phyloP scores from a whole-genome alignment of 768 basidiomycete genomes.

The Neoboletus brunneissimus region DNA sequence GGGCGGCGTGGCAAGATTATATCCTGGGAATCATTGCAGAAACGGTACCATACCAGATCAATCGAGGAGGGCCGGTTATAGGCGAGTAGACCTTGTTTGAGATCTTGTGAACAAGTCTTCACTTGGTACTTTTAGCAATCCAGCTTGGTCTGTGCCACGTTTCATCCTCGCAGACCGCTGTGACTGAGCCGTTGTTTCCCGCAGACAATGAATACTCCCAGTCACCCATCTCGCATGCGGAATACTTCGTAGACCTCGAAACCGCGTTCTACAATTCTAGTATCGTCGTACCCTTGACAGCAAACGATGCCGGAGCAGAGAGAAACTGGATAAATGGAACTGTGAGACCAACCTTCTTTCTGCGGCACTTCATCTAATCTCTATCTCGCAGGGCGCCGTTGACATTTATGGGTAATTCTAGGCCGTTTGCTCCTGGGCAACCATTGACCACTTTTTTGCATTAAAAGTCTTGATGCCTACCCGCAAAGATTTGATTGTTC shows the following conservation, averaged over 20 bases:
- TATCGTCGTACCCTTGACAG: conserved; percentile 70
- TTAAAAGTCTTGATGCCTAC: conserved; percentile 58
- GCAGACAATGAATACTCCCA: conserved; percentile 77
- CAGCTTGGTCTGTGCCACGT: conserved; percentile 46
- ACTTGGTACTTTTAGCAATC: conserved; percentile 38
- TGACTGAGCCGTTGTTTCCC: not conserved
- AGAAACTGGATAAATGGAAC: conserved; percentile 70
- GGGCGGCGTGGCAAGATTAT: conserved; percentile 68
- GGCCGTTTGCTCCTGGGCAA: not conserved
- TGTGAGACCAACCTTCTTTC: conserved; percentile 33
- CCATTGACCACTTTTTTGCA: not conserved
- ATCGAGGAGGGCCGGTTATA: conserved; percentile 70
- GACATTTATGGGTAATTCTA: conserved; percentile 59
- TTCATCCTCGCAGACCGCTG: not conserved
- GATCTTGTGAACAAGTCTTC: not conserved
- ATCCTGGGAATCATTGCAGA: conserved; percentile 61
- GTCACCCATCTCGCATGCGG: conserved; percentile 37
- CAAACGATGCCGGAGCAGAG: conserved; percentile 63
- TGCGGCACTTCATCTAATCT: conserved; percentile 1
- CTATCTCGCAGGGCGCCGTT: conserved; percentile 53
- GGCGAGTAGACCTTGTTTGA: conserved; percentile 38
- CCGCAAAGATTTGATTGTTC: conserved; percentile 83
- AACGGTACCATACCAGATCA: conserved; percentile 65
- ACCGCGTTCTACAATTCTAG: conserved; percentile 49
- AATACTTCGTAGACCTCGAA: conserved; percentile 66